A percentile compares a stretch with the other conserved stretches of the same genome.
Evolutionary conservation across 768 basidiomycete genomes (phyloP).

Genomic region (Coprinopsis sp.): DNA sequence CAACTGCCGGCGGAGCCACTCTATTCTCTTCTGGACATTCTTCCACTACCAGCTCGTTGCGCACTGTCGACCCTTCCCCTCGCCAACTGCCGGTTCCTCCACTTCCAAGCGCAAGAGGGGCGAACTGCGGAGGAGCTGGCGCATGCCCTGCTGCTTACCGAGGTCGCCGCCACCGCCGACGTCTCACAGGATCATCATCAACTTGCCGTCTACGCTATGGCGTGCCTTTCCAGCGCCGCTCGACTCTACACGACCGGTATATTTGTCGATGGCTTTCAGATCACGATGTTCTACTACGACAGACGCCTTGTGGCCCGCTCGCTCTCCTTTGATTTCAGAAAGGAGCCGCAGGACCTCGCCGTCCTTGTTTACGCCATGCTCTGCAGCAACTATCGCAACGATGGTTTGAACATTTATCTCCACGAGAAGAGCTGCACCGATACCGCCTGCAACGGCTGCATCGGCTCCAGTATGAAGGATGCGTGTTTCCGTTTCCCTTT

Average conservation of each 20-base stretch:
- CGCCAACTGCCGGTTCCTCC: too few species aligned
- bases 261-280: conserved; percentile 14
- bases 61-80: too few species aligned
- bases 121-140: too few species aligned
- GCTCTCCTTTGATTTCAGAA: conserved; percentile 16
- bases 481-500: too few species aligned
- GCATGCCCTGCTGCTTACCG: too few species aligned
- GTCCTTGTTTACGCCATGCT: conserved; percentile 18
- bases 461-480: too few species aligned
- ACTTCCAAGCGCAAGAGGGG: too few species aligned
- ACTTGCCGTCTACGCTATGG: conserved; percentile 13
- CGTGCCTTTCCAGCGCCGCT: conserved; percentile 12
- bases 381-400: conserved; percentile 1
- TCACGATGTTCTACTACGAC: conserved; percentile 25
- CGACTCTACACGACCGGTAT: conserved; percentile 19
- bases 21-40: too few species aligned
- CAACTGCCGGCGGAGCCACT: too few species aligned
- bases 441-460: background rate
- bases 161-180: too few species aligned
- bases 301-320: conserved; percentile 18
- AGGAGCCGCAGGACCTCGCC: conserved; percentile 16
- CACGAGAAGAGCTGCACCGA: conserved; percentile 1
- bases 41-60: too few species aligned
- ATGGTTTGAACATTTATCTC: conserved; percentile 16
- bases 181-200: conserved; percentile 14